phyloP scores from a whole-genome alignment of 2,329 filamentous ascomycete species.

The Cladophialophora bantiana region DNA sequence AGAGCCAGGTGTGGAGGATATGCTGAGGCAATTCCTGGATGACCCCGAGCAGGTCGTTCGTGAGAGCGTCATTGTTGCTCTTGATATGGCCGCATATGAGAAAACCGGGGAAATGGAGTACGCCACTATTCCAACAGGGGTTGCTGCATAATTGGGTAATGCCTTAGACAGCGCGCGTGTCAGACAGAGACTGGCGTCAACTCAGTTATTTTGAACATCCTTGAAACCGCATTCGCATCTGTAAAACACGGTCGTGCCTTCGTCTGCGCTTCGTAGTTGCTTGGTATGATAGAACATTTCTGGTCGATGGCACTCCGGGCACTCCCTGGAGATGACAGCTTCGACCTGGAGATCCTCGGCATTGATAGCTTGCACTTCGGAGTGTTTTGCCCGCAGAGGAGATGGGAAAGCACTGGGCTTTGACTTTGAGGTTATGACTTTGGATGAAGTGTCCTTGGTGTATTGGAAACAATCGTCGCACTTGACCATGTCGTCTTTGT shows the following conservation, averaged over 20 bases:
- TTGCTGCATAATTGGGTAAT: slow-evolving; percentile 17
- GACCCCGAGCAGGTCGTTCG: slow-evolving; percentile 93
- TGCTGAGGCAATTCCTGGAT: slow-evolving; percentile 79
- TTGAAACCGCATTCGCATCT: slow-evolving; percentile 85
- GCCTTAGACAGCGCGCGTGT: slow-evolving; percentile 23
- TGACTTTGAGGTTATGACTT: slow-evolving; percentile 80
- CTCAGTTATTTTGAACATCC: slow-evolving; percentile 52
- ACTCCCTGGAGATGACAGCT: slow-evolving; percentile 71
- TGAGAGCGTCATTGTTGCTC: slow-evolving; percentile 91
- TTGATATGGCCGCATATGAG: slow-evolving; percentile 98
- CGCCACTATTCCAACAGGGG: slow-evolving; percentile 74
- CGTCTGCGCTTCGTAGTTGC: slow-evolving; percentile 90
- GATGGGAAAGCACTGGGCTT: slow-evolving; percentile 92
- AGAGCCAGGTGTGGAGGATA: slow-evolving; percentile 89
- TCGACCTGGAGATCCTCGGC: slow-evolving; percentile 78
- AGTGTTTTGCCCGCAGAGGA: slow-evolving; percentile 81
- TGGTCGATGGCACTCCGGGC: slow-evolving; percentile 78
- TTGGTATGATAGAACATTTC: slow-evolving; percentile 86
- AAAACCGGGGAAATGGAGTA: slow-evolving; percentile 88
- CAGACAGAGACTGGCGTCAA: slow-evolving; percentile 17
- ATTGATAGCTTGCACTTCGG: slow-evolving; percentile 82
- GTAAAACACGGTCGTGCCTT: slow-evolving; percentile 92
- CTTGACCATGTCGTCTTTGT: slow-evolving; percentile 71
- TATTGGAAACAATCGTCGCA: slow-evolving; percentile 87
- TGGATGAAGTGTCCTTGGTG: slow-evolving; percentile 80